These are phyloP conservation scores for Fusarium sp. DNA, from an alignment of 2,329 filamentous ascomycete species.

Conservation along the genomic window DNA sequence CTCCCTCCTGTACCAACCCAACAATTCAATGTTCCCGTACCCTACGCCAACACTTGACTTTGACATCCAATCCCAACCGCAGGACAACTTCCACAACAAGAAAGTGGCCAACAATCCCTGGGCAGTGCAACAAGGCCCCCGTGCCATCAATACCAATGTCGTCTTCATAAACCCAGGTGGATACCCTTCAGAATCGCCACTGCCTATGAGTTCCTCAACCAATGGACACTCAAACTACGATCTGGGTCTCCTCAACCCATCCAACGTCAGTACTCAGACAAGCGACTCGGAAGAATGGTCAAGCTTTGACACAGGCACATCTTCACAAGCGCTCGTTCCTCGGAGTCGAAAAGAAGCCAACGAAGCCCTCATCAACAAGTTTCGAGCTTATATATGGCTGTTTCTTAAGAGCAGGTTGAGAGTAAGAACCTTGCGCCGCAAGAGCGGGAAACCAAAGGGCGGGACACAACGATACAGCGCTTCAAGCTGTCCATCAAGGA, in stretches of 20 bases:
- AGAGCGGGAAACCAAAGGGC: neutral
- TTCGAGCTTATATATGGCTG: constrained; percentile 17
- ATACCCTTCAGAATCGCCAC: constrained; percentile 21
- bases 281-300: neutral
- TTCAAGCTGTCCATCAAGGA: constrained; percentile 11
- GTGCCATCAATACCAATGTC: constrained; percentile 20
- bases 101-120: constrained; percentile 19
- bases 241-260: neutral
- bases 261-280: constrained; percentile 4
- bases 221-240: constrained; percentile 8
- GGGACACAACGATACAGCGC: constrained; percentile 6
- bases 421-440: constrained; percentile 14
- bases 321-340: constrained; percentile 4
- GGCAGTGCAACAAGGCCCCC: constrained; percentile 20
- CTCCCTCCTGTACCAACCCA: constrained; percentile 13
- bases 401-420: constrained; percentile 17
- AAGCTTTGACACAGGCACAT: neutral
- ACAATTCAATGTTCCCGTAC: constrained; percentile 26
- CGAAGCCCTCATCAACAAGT: constrained; percentile 8
- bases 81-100: neutral
- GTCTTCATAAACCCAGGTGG: constrained; percentile 9
- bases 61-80: constrained; percentile 17
- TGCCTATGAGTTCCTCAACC: constrained; percentile 13
- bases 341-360: neutral
- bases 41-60: constrained; percentile 16